Base-by-base conservation (phyloP, 768 basidiomycete genomes). In the Panus rudis region DNA sequence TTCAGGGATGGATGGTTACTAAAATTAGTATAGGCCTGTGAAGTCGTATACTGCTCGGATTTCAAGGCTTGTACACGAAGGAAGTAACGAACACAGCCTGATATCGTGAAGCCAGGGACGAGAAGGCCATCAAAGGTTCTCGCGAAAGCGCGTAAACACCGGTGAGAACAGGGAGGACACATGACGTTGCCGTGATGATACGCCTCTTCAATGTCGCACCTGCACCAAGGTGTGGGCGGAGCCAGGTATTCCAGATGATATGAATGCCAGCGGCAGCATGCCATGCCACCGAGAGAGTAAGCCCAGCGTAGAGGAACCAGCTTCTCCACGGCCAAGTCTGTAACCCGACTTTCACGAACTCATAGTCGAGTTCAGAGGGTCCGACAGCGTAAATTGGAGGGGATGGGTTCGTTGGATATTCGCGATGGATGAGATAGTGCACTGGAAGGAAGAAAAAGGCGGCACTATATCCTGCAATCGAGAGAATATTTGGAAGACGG, bases 341-440 rank as follows among this genome's bases (percentile, higher is more conserved):
- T 28, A 91, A 60, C 3, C 76, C 84, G 4, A 74, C 70, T 57
- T 91, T 90, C 44, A 92, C 85, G 58, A 81, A 91, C 49, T 90
- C 84, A 57, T 75, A 92, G 61, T 88, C 81, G 27, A 92, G 72
- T 53, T 92, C 87, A 0, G 81, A 69, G 0, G 89, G 88, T 13
- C 81, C 76, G 19, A 91, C 67, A 2, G 69, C 60, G 37, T 63
- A 62, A 41, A 88, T 79, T 17, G 79, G 79, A 2, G 67, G 55
- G 6, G 43, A 42, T 2, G 69, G 62, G 41, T 59, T 59, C 20
- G 68, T 66, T 14, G 81, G 88, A 43, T 68, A 56, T 22, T 75
- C 41, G 6, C 89, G 79, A 57, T 92, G 86, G 0, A 74, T 76
- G 40, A 79, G 53, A 61, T 79, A 72, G 59, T 92, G 90, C 20